Percentiles rank a stretch among this genome's conserved stretches.
Evolutionary conservation across 1,139 yeast genomes (phyloP).

Genomic region (Candida smagusa): DNA sequence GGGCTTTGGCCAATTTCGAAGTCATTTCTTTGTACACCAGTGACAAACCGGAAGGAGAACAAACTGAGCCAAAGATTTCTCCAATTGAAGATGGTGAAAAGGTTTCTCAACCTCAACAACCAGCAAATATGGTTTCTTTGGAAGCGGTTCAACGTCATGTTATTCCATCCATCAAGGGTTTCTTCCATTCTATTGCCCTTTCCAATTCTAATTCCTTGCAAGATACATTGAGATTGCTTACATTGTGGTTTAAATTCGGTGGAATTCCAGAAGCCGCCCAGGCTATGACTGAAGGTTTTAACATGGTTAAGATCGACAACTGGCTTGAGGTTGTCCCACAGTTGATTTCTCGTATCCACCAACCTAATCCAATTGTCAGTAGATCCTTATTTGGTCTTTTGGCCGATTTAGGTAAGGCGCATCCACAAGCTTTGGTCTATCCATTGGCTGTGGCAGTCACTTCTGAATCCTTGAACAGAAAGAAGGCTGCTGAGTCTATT

Average conservation of each 20-base stretch:
- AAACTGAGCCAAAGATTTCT: conserved; percentile 11
- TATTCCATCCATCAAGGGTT: conserved; percentile 91
- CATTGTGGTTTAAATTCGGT: conserved; percentile 95
- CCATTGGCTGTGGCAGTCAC: conserved; percentile 96
- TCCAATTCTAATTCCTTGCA: conserved; percentile 86
- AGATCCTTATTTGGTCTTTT: conserved; percentile 74
- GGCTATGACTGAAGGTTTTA: conserved; percentile 89
- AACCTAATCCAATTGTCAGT: conserved; percentile 84
- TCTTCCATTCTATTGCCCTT: conserved; percentile 89
- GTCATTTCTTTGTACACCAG: conserved; percentile 71
- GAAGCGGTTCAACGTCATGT: conserved; percentile 81
- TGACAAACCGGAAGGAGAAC: conserved; percentile 12
- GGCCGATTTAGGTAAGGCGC: conserved; percentile 88
- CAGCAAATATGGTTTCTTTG: conserved; percentile 37
- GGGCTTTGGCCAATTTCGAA: conserved; percentile 98
- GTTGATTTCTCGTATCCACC: conserved; percentile 92
- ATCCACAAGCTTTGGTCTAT: conserved; percentile 94
- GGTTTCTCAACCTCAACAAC: conserved; percentile 9
- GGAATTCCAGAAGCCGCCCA: conserved; percentile 88
- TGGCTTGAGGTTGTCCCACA: conserved; percentile 98
- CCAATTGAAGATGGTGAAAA: conserved; percentile 10
- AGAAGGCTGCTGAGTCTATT: conserved; percentile 86
- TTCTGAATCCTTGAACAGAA: conserved; percentile 85
- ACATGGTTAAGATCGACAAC: conserved; percentile 83
- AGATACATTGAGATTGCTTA: conserved; percentile 84